A percentile compares a stretch with the other conserved stretches of the same genome.
Evolutionary conservation across 2,329 filamentous ascomycete species (phyloP).

Genomic region (Rhinocladiella mackenziei): DNA sequence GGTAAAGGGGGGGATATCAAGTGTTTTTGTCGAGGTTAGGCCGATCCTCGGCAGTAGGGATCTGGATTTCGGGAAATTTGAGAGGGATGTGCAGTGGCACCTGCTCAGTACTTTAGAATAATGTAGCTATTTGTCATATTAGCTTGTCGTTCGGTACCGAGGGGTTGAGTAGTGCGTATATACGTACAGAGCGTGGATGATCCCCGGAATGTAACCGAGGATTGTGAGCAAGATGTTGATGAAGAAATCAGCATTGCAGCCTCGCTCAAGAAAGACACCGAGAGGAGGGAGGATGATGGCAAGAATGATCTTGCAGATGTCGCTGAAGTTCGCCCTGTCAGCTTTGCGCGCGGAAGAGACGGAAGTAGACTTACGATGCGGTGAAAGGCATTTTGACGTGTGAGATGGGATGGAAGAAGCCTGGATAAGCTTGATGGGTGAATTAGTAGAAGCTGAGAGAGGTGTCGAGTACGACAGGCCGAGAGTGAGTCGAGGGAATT

Average conservation of each 20-base stretch:
- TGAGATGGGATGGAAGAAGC: background rate
- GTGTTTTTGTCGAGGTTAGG: slow-evolving; percentile 18
- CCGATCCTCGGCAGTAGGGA: slow-evolving; percentile 23
- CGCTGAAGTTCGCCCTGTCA: slow-evolving; percentile 43
- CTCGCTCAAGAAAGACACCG: slow-evolving; percentile 90
- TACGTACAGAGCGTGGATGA: slow-evolving; percentile 83
- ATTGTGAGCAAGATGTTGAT: slow-evolving; percentile 91
- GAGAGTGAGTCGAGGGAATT: no score
- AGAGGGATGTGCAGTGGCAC: slow-evolving; percentile 26
- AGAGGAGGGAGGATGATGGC: slow-evolving; percentile 85
- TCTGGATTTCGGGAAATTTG: slow-evolving; percentile 21
- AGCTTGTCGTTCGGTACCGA: slow-evolving; percentile 7
- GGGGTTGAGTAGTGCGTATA: slow-evolving; percentile 1
- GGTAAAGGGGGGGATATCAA: slow-evolving; percentile 29
- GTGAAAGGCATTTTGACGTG: slow-evolving; percentile 45
- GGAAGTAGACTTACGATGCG: slow-evolving; percentile 43
- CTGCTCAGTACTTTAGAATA: slow-evolving; percentile 75
- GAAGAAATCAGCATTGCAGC: slow-evolving; percentile 78
- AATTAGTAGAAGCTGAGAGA: no score
- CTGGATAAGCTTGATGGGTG: no score
- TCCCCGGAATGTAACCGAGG: slow-evolving; percentile 72
- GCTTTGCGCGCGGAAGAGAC: slow-evolving; percentile 18
- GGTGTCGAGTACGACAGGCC: no score
- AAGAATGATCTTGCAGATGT: slow-evolving; percentile 79
- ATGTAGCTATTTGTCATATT: slow-evolving; percentile 58